Percentiles rank a stretch among this genome's conserved stretches.
Conservation (phyloP, 495 filamentous ascomycete genomes). For the Podospora bellae-mahoneyi region DNA sequence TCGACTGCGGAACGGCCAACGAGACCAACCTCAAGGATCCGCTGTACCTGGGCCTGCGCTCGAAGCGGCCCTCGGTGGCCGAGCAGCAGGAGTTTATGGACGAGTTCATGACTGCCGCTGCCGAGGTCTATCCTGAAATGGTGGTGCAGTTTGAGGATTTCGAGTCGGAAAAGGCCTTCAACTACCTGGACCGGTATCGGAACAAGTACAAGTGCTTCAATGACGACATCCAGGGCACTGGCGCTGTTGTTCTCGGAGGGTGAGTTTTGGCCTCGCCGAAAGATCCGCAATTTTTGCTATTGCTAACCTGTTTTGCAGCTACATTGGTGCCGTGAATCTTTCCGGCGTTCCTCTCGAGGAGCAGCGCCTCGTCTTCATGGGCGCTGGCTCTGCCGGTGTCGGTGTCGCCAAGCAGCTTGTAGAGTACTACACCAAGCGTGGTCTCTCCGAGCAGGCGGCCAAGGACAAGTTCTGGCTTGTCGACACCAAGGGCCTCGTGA, state of each 20-base stretch:
- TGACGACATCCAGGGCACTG: slow-evolving; percentile 97
- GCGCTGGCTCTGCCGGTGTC: slow-evolving; percentile 90
- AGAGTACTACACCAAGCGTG: slow-evolving; percentile 89
- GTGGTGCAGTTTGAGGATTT: slow-evolving; percentile 98
- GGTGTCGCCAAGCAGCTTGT: slow-evolving; percentile 97
- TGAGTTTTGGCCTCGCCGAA: slow-evolving; percentile 34
- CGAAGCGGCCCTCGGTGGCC: slow-evolving; percentile 71
- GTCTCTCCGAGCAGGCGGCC: slow-evolving; percentile 88
- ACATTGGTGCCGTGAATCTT: slow-evolving; percentile 91
- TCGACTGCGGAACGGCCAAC: slow-evolving; percentile 91
- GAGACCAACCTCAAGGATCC: slow-evolving; percentile 85
- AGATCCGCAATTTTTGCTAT: not conserved
- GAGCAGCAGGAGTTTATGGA: slow-evolving; percentile 94
- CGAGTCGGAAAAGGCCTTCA: slow-evolving; percentile 90
- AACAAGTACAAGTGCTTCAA: slow-evolving; percentile 93
- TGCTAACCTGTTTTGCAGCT: slow-evolving; percentile 36
- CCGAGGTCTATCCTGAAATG: slow-evolving; percentile 85
- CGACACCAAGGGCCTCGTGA: slow-evolving; percentile 94
- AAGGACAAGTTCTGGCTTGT: slow-evolving; percentile 93
- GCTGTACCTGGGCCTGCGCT: slow-evolving; percentile 85
- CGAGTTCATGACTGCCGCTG: slow-evolving; percentile 90
- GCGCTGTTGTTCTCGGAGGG: slow-evolving; percentile 89
- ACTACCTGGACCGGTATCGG: slow-evolving; percentile 83
- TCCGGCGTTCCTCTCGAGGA: slow-evolving; percentile 82
- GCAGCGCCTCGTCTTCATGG: slow-evolving; percentile 93